Conservation (phyloP, 73 alveolate species). For the Symbiodinium pilosum region DNA sequence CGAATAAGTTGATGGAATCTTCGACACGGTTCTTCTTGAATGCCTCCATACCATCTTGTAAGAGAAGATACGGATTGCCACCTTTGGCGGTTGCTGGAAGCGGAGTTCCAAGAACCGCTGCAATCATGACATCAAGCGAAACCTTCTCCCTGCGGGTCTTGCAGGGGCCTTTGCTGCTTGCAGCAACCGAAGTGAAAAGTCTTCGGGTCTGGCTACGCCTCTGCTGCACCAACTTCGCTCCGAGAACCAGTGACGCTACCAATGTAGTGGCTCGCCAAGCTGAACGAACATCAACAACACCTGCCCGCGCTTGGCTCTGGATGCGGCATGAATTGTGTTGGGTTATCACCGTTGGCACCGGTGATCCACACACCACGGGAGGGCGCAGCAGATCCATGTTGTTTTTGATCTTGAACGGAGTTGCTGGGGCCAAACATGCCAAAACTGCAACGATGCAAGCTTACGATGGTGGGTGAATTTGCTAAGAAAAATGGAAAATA, state of each 20-base stretch:
- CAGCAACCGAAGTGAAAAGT: not conserved
- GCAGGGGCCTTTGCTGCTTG: not conserved
- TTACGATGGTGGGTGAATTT: too few species aligned
- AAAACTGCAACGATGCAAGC: not conserved
- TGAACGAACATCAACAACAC: not conserved
- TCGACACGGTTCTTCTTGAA: slow-evolving; percentile 24
- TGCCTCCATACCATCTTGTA: not conserved
- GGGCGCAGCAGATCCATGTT: not conserved
- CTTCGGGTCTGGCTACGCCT: not conserved
- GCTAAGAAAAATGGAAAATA: too few species aligned
- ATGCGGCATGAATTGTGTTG: not conserved
- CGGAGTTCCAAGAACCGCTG: not conserved
- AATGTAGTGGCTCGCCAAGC: not conserved
- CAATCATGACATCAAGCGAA: not conserved
- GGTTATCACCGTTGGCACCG: not conserved
- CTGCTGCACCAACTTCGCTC: not conserved
- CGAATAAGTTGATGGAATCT: slow-evolving; percentile 59
- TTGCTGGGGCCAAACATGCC: not conserved
- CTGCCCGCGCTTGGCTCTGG: not conserved
- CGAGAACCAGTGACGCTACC: not conserved
- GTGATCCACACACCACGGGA: not conserved
- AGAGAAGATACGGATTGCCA: not conserved
- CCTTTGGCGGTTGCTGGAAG: not conserved
- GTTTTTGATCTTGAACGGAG: not conserved
- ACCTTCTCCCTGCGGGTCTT: not conserved